Percentiles rank a stretch among this genome's conserved stretches.
Evolutionary conservation across 2,329 filamentous ascomycete species (phyloP).

Genomic region (Elsinoe necatrix): DNA sequence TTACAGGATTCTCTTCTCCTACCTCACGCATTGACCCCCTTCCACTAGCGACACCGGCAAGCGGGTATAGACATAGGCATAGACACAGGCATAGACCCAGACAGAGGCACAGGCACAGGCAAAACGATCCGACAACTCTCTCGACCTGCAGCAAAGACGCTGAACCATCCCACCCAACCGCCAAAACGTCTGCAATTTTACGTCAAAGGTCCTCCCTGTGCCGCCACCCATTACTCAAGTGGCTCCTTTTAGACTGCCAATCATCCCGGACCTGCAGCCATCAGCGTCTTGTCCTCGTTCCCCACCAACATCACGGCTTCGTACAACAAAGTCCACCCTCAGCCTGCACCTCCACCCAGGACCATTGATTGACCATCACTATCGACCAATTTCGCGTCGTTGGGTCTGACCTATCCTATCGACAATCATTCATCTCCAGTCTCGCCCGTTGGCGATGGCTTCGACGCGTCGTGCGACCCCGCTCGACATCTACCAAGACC

Average conservation of each 20-base stretch:
- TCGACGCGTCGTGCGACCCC: constrained; percentile 48
- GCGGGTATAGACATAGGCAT: not conserved
- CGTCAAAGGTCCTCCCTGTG: constrained; percentile 4
- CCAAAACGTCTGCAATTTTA: constrained; percentile 16
- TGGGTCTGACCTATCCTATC: constrained; percentile 9
- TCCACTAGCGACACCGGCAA: constrained; percentile 11
- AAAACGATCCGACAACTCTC: not conserved
- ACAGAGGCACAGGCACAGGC: no score
- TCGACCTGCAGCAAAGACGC: constrained; percentile 6
- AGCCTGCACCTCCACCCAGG: not conserved
- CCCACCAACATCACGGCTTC: constrained; percentile 4
- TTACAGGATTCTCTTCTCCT: not conserved
- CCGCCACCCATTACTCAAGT: not conserved
- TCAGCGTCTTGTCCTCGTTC: not conserved
- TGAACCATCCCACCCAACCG: constrained; percentile 13
- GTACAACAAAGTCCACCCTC: not conserved
- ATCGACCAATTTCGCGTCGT: constrained; percentile 7
- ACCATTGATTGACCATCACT: not conserved
- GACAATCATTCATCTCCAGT: constrained; percentile 8
- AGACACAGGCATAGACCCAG: no score
- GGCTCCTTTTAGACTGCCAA: constrained; percentile 15
- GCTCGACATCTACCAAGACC: constrained; percentile 53
- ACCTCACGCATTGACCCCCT: constrained; percentile 10
- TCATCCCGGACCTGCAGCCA: constrained; percentile 5
- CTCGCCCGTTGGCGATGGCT: constrained; percentile 34